A percentile compares a stretch with the other conserved stretches of the same genome.
These are phyloP conservation scores for Neocucurbitaria cava DNA, from an alignment of 2,329 filamentous ascomycete genomes.

Conservation along the genomic window DNA sequence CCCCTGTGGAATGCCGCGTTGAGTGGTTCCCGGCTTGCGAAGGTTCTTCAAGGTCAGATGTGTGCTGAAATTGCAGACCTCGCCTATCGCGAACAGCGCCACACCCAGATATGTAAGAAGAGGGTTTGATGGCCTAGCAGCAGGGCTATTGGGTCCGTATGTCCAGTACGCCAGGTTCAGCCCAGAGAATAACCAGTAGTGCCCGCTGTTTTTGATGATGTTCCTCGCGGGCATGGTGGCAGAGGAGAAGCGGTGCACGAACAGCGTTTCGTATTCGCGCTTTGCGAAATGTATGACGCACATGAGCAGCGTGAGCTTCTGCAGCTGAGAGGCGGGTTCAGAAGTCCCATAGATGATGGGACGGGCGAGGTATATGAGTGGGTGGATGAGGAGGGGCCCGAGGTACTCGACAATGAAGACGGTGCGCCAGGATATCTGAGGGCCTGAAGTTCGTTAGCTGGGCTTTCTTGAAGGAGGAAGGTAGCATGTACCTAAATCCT, in stretches of 20 bases:
- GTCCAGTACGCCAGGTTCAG: constrained; percentile 82
- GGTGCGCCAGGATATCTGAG: constrained; percentile 89
- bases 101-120: constrained; percentile 66
- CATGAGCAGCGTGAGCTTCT: constrained; percentile 76
- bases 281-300: constrained; percentile 88
- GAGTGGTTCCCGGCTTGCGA: constrained; percentile 76
- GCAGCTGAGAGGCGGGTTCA: constrained; percentile 66
- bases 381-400: constrained; percentile 88
- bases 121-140: constrained; percentile 62
- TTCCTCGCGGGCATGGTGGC: constrained; percentile 91
- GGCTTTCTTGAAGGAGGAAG: neutral
- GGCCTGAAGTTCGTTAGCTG: constrained; percentile 61
- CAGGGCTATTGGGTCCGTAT: constrained; percentile 76
- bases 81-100: constrained; percentile 76
- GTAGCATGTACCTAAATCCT: constrained; percentile 77
- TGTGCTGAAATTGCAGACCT: constrained; percentile 79
- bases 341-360: constrained; percentile 71
- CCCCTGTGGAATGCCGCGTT: constrained; percentile 85
- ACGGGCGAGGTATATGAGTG: constrained; percentile 72
- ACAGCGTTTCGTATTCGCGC: constrained; percentile 92
- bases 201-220: constrained; percentile 92
- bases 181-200: constrained; percentile 91
- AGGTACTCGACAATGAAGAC: constrained; percentile 96
- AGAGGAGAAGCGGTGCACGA: constrained; percentile 92
- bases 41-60: constrained; percentile 81